A percentile compares a stretch with the other conserved stretches of the same genome.
phyloP scores from a whole-genome alignment of 2,329 filamentous ascomycete genomes.

The Pseudopyricularia javanii region DNA sequence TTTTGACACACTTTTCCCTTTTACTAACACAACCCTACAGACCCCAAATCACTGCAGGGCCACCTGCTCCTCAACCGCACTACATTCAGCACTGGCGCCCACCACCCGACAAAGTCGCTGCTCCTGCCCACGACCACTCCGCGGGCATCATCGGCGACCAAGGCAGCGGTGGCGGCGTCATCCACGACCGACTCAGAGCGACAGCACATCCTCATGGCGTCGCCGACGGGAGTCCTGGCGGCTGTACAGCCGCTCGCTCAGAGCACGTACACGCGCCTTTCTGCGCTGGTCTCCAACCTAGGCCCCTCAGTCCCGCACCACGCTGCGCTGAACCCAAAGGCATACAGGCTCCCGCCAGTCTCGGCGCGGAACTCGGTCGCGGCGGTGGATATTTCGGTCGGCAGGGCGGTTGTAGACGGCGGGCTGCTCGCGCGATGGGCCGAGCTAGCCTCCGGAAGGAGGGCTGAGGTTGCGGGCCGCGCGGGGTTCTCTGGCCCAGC shows the following conservation, averaged over 20 bases:
- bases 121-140: slow-evolving; percentile 57
- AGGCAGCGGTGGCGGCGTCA: background rate
- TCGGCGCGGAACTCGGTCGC: slow-evolving; percentile 28
- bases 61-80: slow-evolving; percentile 76
- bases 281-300: slow-evolving; percentile 70
- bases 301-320: slow-evolving; percentile 62
- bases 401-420: slow-evolving; percentile 65
- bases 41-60: slow-evolving; percentile 85
- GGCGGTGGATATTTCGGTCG: slow-evolving; percentile 45
- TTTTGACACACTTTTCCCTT: slow-evolving; percentile 7
- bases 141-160: slow-evolving; percentile 10
- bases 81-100: slow-evolving; percentile 74
- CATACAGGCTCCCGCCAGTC: slow-evolving; percentile 48
- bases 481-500: slow-evolving; percentile 54
- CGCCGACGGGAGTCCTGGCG: slow-evolving; percentile 57
- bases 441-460: slow-evolving; percentile 59
- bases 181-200: background rate
- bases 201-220: slow-evolving; percentile 9
- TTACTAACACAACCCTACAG: slow-evolving; percentile 29
- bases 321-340: slow-evolving; percentile 73
- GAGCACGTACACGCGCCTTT: slow-evolving; percentile 69
- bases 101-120: slow-evolving; percentile 62
- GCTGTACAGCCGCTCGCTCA: slow-evolving; percentile 70
- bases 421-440: slow-evolving; percentile 62
- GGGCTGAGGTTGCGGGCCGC: slow-evolving; percentile 61